Evolutionary conservation across 1,284 basidiomycete genomes (phyloP).

Genomic region (Fomitopsis betulina): DNA sequence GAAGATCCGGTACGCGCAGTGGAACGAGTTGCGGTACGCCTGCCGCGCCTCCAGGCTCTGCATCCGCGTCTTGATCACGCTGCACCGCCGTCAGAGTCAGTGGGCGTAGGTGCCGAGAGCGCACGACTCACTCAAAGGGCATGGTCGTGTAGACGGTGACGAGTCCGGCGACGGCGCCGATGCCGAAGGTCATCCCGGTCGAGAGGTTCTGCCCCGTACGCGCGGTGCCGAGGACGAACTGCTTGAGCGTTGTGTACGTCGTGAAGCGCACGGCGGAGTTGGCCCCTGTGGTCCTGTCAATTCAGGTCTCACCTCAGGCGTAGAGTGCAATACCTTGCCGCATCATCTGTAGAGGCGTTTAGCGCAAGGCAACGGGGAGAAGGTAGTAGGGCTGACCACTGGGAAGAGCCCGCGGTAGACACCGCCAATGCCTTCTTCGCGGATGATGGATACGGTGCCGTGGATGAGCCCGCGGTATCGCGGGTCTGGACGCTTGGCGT

Average conservation of each 20-base stretch:
- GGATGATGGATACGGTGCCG: constrained; percentile 79
- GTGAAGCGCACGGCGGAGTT: constrained; percentile 98
- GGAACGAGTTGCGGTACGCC: constrained; percentile 90
- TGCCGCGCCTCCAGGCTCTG: constrained; percentile 82
- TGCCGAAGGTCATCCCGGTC: constrained; percentile 87
- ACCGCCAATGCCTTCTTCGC: constrained; percentile 78
- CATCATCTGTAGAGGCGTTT: constrained; percentile 70
- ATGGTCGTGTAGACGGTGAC: constrained; percentile 95
- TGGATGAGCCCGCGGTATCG: constrained; percentile 88
- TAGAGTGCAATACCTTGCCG: constrained; percentile 60
- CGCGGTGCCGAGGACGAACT: constrained; percentile 83
- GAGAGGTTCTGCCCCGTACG: constrained; percentile 85
- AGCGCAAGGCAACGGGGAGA: background rate
- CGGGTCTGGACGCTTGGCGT: constrained; percentile 81
- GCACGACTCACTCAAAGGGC: constrained; percentile 84
- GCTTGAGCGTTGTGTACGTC: constrained; percentile 90
- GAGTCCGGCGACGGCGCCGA: constrained; percentile 90
- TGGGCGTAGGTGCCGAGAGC: background rate
- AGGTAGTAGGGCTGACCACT: constrained; percentile 54
- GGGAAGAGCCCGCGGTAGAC: constrained; percentile 94
- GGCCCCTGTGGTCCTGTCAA: constrained; percentile 42
- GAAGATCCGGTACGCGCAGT: constrained; percentile 89
- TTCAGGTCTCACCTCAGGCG: background rate
- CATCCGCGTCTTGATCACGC: constrained; percentile 98
- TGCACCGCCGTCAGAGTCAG: constrained; percentile 28